phyloP scores from a whole-genome alignment of 805 yeast genomes.

The Ogataea philodendri region DNA sequence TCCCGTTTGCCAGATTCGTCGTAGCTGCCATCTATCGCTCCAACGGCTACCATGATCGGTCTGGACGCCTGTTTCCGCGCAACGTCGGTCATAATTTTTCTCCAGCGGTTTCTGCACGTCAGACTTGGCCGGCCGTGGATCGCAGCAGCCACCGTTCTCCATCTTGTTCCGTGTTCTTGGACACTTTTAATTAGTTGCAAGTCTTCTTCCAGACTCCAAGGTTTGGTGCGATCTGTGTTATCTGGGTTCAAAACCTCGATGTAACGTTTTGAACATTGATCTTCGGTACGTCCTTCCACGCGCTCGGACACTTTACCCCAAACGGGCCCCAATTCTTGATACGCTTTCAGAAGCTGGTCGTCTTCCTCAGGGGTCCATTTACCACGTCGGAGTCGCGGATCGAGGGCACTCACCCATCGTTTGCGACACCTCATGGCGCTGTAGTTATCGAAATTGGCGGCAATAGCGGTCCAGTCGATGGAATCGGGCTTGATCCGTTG shows the following conservation, averaged over 20 bases:
- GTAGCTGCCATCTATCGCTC: conserved; percentile 27
- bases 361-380: conserved; percentile 87
- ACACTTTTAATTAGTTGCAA: conserved; percentile 64
- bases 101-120: conserved; percentile 91
- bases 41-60: conserved; percentile 57
- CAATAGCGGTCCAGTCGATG: conserved; percentile 63
- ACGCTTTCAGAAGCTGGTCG: conserved; percentile 58
- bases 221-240: conserved; percentile 70
- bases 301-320: conserved; percentile 83
- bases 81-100: conserved; percentile 76
- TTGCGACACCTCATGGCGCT: conserved; percentile 82
- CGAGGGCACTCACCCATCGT: conserved; percentile 83
- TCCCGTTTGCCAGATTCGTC: not conserved
- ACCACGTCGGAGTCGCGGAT: conserved; percentile 79
- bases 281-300: conserved; percentile 85
- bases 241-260: conserved; percentile 84
- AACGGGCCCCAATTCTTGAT: conserved; percentile 65
- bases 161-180: conserved; percentile 74
- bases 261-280: conserved; percentile 91
- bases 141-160: conserved; percentile 76
- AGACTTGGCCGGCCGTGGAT: conserved; percentile 81
- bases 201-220: conserved; percentile 82
- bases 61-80: conserved; percentile 62
- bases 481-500: conserved; percentile 37
- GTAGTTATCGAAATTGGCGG: conserved; percentile 47